These are phyloP conservation scores for Cladosporium cucumerinum DNA, from an alignment of 2,329 filamentous ascomycete genomes.

Conservation along the genomic window DNA sequence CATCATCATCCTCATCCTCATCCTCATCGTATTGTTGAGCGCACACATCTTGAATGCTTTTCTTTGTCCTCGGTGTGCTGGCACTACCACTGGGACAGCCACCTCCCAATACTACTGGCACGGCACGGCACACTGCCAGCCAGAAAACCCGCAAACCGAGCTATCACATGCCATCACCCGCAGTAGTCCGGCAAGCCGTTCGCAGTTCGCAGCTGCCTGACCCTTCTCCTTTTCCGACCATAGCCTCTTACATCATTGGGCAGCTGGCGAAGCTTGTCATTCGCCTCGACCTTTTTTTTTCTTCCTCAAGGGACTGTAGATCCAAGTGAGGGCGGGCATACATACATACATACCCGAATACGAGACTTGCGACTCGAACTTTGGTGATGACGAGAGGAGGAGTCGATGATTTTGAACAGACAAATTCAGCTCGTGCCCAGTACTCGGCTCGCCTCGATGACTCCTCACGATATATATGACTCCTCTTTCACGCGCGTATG, in stretches of 20 bases:
- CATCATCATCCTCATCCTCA: no score
- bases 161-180: constrained; percentile 13
- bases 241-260: constrained; percentile 14
- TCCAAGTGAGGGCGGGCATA: background rate
- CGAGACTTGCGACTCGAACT: background rate
- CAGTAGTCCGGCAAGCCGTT: constrained; percentile 4
- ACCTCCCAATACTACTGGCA: background rate
- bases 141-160: background rate
- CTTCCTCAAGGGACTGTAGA: background rate
- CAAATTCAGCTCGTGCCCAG: background rate
- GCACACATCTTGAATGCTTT: background rate
- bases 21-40: background rate
- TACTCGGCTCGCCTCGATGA: background rate
- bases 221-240: constrained; percentile 7
- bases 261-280: background rate
- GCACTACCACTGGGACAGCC: background rate
- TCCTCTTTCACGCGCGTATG: background rate
- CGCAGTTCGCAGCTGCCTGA: constrained; percentile 13
- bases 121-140: background rate
- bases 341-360: background rate
- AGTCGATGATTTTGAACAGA: background rate
- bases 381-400: background rate
- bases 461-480: background rate
- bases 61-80: background rate
- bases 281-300: background rate